These are phyloP conservation scores for Gossypium turneri DNA, from an alignment of 345 rosid genomes.

Conservation along the genomic window DNA sequence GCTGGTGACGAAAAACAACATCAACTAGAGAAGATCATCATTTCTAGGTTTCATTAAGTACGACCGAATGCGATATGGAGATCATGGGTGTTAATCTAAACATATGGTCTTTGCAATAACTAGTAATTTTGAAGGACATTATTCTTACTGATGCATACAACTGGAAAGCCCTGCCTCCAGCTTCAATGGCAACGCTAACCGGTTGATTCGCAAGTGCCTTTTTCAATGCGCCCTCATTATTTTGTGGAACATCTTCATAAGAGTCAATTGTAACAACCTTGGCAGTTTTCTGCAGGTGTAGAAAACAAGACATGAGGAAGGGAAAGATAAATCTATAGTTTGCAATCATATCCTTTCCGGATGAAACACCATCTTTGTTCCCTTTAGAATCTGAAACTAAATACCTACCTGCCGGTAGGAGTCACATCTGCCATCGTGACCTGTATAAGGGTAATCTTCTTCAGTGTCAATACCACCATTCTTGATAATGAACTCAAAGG, in stretches of 20 bases:
- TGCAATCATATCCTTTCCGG: too few species aligned
- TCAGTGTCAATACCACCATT: slow-evolving; percentile 88
- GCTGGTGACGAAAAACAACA: neutral
- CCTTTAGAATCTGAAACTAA: neutral
- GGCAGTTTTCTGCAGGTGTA: slow-evolving; percentile 62
- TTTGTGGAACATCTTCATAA: slow-evolving; percentile 73
- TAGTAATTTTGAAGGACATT: neutral
- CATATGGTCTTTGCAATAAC: neutral
- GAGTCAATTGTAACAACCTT: slow-evolving; percentile 63
- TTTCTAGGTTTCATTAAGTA: neutral
- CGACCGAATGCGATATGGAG: neutral
- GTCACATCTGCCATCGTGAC: slow-evolving; percentile 58
- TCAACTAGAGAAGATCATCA: neutral
- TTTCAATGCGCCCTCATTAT: slow-evolving; percentile 57
- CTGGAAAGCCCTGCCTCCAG: slow-evolving; percentile 77
- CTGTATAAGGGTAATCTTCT: slow-evolving; percentile 77
- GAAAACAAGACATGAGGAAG: neutral
- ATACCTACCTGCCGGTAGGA: slow-evolving; percentile 62
- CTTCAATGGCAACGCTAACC: slow-evolving; percentile 78
- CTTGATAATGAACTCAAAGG: slow-evolving; percentile 75
- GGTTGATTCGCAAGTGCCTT: slow-evolving; percentile 87
- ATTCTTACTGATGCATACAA: slow-evolving; percentile 57
- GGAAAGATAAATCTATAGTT: neutral
- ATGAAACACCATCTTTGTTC: neutral
- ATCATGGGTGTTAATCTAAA: neutral